Evolutionary conservation across 2,329 filamentous ascomycete species (phyloP).

Genomic region (Cladosporium cucumerinum): DNA sequence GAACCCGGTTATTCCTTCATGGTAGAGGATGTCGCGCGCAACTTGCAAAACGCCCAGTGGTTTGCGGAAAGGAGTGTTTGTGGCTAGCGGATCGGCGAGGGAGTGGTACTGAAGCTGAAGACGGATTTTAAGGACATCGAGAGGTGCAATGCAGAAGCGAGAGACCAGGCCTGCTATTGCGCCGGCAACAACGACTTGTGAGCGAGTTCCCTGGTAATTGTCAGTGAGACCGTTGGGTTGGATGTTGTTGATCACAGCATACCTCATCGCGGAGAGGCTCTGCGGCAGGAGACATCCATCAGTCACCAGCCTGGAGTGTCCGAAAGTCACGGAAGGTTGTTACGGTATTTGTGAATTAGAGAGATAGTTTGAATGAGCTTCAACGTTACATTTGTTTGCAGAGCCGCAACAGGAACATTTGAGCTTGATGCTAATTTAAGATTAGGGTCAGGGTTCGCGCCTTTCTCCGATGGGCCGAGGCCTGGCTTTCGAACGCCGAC

Average conservation of each 20-base stretch:
- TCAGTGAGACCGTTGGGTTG: no score
- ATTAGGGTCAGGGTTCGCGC: not conserved
- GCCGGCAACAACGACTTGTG: slow-evolving; percentile 64
- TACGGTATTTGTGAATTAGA: not conserved
- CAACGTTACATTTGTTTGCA: not conserved
- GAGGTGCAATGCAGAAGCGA: slow-evolving; percentile 87
- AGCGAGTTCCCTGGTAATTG: slow-evolving; percentile 56
- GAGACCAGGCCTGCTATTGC: slow-evolving; percentile 80
- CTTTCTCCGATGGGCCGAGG: not conserved
- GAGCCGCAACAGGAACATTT: not conserved
- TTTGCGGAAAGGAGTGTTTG: slow-evolving; percentile 37
- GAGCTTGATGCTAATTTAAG: not conserved
- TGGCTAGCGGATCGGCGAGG: slow-evolving; percentile 67
- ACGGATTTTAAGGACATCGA: slow-evolving; percentile 97
- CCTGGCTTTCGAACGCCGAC: not conserved
- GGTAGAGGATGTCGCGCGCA: slow-evolving; percentile 63
- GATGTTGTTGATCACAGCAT: slow-evolving; percentile 19
- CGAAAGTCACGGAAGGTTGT: not conserved
- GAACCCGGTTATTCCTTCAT: slow-evolving; percentile 79
- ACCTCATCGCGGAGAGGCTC: slow-evolving; percentile 69
- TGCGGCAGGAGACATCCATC: slow-evolving; percentile 62
- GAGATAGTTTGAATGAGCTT: not conserved
- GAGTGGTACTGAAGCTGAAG: slow-evolving; percentile 90
- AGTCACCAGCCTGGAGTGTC: not conserved
- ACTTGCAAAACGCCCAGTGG: slow-evolving; percentile 28